Evolutionary conservation across 2,329 filamentous ascomycete species (phyloP).

Genomic region (Alternaria conjuncta): DNA sequence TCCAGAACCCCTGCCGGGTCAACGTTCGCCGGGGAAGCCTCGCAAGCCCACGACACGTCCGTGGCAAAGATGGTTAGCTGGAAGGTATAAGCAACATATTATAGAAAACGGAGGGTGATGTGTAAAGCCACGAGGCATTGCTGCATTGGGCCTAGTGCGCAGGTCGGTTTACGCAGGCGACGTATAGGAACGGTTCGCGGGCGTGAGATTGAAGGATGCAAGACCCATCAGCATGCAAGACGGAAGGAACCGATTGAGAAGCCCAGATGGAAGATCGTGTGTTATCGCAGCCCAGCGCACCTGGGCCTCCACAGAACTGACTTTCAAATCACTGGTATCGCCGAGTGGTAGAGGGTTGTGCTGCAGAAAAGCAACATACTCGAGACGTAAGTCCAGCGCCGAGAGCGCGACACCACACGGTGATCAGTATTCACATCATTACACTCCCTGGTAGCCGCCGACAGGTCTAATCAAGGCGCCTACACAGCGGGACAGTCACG

Average conservation of each 20-base stretch:
- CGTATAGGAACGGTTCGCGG: constrained; percentile 2
- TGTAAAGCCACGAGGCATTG: background rate
- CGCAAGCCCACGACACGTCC: constrained; percentile 22
- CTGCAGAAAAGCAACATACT: background rate
- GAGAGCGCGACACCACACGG: background rate
- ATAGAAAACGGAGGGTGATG: background rate
- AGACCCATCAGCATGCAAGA: background rate
- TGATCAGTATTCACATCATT: background rate
- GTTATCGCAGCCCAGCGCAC: background rate
- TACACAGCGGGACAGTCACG: background rate
- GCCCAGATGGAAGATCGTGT: background rate
- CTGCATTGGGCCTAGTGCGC: background rate
- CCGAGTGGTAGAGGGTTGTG: background rate
- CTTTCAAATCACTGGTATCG: background rate
- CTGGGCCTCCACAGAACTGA: background rate
- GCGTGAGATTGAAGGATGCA: constrained; percentile 7
- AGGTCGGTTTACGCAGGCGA: background rate
- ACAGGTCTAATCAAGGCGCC: background rate
- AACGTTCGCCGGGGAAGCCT: constrained; percentile 14
- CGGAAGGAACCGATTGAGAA: background rate
- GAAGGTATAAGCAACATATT: constrained; percentile 15
- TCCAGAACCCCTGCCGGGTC: constrained; percentile 30
- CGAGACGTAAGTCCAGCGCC: background rate
- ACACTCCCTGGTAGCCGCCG: background rate
- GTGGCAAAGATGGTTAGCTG: constrained; percentile 11